Evolutionary conservation across 192 early-diverging fungal genomes (phyloP), one percentile per base, ranked within the genome.

Genomic region (Podila epigama): DNA sequence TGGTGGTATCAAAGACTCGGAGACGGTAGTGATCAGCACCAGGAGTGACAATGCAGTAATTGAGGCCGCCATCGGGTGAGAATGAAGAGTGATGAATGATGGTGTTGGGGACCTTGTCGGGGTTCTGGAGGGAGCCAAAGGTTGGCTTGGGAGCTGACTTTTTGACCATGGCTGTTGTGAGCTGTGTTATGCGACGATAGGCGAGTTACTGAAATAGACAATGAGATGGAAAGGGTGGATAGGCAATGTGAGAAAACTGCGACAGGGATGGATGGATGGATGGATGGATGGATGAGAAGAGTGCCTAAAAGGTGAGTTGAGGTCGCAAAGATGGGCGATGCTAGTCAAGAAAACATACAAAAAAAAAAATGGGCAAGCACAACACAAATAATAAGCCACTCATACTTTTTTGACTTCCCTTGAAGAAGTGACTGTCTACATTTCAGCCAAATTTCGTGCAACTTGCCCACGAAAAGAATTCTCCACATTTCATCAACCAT

Each of bases 11-110:
- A 42, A 88, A 88, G 58, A 88, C 70, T 32, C 85, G 80, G 12
- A 88, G 72, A 42, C 84, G 83, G 55, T 84, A 77, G 54, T 79
- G 82, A 82, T 88, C 87, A 59, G 86, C 67, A 69, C 82, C 79
- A 25, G 81, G 85, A 11, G 81, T 88, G 34, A 88, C 82, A 41
- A 86, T 75, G 57, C 83, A 83, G 70, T 84, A 86, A 64, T 79
- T 73, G 36, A 79, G 69, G 57, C 65, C 68, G 31, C 72, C 68
- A 28, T 68, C 61, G 22, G 73, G 68, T 11, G 77, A 78, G 75
- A 82, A 82, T 51, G 75, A 67, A 2, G 75, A 82, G 39, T 79
- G 75, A 35, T 79, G 51, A 39, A 79, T 70, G 41, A 69, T 62
- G 33, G 81, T 58, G 25, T 58, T 72, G 31, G 75, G 68, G 52